Evolutionary conservation across 495 filamentous ascomycete genomes (phyloP).

Genomic region (Hyaloscypha finlandica): DNA sequence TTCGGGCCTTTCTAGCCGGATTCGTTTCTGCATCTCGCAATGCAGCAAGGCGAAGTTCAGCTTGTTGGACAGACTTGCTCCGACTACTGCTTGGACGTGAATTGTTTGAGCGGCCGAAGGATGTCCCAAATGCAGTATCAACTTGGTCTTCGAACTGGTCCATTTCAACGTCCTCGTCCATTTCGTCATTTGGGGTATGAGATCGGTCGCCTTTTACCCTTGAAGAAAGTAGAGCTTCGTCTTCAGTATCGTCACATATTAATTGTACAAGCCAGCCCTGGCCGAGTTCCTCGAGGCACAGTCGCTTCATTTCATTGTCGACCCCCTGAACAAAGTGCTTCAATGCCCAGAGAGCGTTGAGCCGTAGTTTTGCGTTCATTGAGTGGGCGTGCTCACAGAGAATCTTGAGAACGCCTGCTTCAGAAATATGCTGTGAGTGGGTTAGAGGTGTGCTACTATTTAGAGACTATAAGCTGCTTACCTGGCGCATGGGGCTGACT

Average conservation of each 20-base stretch:
- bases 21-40: conserved; percentile 59
- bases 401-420: conserved; percentile 72
- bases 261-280: conserved; percentile 78
- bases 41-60: conserved; percentile 49
- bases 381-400: conserved; percentile 86
- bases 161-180: conserved; percentile 67
- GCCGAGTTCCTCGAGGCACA: conserved; percentile 73
- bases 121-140: conserved; percentile 42
- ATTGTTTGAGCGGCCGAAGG: conserved; percentile 33
- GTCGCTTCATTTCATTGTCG: conserved; percentile 68
- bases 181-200: conserved; percentile 45
- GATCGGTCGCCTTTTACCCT: conserved; percentile 35
- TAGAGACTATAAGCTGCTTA: conserved; percentile 43
- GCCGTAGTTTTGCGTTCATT: conserved; percentile 65
- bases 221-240: conserved; percentile 44
- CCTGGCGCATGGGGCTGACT: conserved; percentile 87
- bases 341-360: conserved; percentile 88
- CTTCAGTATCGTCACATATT: conserved; percentile 62
- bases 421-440: conserved; percentile 63
- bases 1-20: conserved; percentile 58
- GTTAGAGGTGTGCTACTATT: conserved; percentile 28
- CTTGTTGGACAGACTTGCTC: conserved; percentile 50
- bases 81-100: conserved; percentile 35
- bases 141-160: conserved; percentile 41
- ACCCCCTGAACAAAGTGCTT: conserved; percentile 80